These are phyloP conservation scores for Coniferiporia weirii DNA, from an alignment of 1,284 basidiomycete species.

Conservation along the genomic window DNA sequence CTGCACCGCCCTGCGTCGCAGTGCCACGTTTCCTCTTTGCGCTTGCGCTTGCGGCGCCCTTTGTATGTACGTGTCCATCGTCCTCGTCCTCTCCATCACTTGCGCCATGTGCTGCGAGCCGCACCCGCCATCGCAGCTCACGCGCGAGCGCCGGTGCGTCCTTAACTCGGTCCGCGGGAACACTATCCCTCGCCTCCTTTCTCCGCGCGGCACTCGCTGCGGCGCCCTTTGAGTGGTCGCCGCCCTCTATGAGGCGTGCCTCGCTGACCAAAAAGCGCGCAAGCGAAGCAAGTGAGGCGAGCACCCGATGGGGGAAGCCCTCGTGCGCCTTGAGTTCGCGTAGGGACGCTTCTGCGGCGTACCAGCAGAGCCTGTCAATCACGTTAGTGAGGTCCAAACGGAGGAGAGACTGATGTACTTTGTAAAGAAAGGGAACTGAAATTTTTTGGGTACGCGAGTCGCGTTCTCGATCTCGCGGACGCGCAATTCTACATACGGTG, in stretches of 20 bases:
- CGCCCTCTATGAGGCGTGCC: slow-evolving; percentile 62
- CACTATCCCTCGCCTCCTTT: slow-evolving; percentile 71
- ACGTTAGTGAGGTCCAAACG: background rate
- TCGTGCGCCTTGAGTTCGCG: slow-evolving; percentile 64
- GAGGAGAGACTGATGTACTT: slow-evolving; percentile 47
- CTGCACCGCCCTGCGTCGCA: slow-evolving; percentile 25
- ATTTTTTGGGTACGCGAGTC: slow-evolving; percentile 92
- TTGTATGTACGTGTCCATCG: slow-evolving; percentile 22
- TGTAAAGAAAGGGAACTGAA: slow-evolving; percentile 85
- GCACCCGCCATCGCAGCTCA: slow-evolving; percentile 77
- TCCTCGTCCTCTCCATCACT: slow-evolving; percentile 61
- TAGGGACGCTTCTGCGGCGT: slow-evolving; percentile 75
- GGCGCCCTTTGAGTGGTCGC: slow-evolving; percentile 26
- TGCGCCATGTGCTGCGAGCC: slow-evolving; percentile 55
- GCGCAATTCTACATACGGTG: slow-evolving; percentile 58
- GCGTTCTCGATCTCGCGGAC: slow-evolving; percentile 88
- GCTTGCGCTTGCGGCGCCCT: slow-evolving; percentile 22
- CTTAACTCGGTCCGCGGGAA: slow-evolving; percentile 75
- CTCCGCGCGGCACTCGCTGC: slow-evolving; percentile 31
- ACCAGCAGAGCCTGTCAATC: slow-evolving; percentile 75
- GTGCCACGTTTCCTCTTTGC: slow-evolving; percentile 52
- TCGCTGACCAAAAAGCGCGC: slow-evolving; percentile 80
- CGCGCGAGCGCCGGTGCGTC: slow-evolving; percentile 74
- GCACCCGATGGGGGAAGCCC: slow-evolving; percentile 56
- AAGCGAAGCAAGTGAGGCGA: slow-evolving; percentile 67